These are phyloP conservation scores for Usnea hakonensis DNA, from an alignment of 495 filamentous ascomycete species.

Conservation along the genomic window DNA sequence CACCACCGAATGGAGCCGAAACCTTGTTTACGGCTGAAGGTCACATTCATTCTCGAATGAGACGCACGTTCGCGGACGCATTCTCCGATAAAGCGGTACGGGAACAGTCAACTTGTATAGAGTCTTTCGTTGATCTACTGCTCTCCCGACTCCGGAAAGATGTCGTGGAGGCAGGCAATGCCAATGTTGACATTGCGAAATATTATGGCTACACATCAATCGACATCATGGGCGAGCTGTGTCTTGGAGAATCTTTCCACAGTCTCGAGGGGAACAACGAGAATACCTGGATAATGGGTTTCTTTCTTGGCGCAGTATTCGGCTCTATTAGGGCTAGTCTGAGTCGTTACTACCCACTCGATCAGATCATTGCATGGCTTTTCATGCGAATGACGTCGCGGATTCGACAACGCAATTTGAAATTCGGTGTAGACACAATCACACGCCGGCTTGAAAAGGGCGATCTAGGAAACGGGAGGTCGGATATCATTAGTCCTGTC, in stretches of 20 bases:
- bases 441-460: slow-evolving; percentile 11
- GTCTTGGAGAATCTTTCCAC: slow-evolving; percentile 10
- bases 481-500: slow-evolving; percentile 9
- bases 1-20: slow-evolving; percentile 6
- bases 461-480: not conserved
- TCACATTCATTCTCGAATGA: slow-evolving; percentile 32
- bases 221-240: slow-evolving; percentile 17
- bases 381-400: slow-evolving; percentile 8
- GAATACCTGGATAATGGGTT: slow-evolving; percentile 9
- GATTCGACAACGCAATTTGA: not conserved
- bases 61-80: slow-evolving; percentile 37
- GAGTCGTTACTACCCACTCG: slow-evolving; percentile 13
- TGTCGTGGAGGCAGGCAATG: not conserved
- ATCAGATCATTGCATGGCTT: slow-evolving; percentile 13
- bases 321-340: slow-evolving; percentile 14
- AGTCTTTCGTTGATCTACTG: slow-evolving; percentile 34
- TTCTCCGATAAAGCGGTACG: slow-evolving; percentile 41
- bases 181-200: slow-evolving; percentile 7
- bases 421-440: not conserved
- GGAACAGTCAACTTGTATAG: slow-evolving; percentile 40
- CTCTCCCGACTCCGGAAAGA: slow-evolving; percentile 7
- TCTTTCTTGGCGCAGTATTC: slow-evolving; percentile 18
- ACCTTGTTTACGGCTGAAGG: slow-evolving; percentile 31
- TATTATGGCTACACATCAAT: slow-evolving; percentile 9
- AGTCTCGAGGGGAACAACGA: slow-evolving; percentile 8